These are phyloP conservation scores for Persicaria tinctoria DNA, from an alignment of 148 eudicot genomes.

Conservation along the genomic window DNA sequence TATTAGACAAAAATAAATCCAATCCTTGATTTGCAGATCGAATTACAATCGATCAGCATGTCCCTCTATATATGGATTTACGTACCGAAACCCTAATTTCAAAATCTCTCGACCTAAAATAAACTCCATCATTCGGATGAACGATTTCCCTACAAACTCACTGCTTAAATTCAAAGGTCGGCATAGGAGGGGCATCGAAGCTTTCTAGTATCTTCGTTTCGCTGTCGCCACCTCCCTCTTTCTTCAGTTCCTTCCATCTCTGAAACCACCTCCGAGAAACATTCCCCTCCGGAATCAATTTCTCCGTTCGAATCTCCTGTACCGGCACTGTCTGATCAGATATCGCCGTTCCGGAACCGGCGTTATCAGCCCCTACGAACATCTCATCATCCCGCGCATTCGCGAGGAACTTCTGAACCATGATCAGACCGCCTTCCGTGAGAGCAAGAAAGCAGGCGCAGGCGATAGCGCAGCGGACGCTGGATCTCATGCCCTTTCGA, in stretches of 20 bases:
- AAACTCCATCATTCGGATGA: neutral
- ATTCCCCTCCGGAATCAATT: neutral
- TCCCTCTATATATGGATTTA: no score
- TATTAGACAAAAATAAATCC: no score
- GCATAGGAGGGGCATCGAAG: slow-evolving; percentile 31
- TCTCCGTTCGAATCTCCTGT: no score
- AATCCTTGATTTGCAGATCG: no score
- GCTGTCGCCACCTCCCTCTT: neutral
- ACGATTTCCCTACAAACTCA: neutral
- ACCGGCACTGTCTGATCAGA: no score
- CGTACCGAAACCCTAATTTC: no score
- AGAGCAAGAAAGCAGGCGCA: slow-evolving; percentile 47
- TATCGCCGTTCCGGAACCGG: neutral
- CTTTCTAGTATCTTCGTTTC: slow-evolving; percentile 59
- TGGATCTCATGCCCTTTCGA: slow-evolving; percentile 42
- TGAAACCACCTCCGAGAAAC: neutral
- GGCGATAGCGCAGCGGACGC: slow-evolving; percentile 31
- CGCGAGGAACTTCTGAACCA: slow-evolving; percentile 33
- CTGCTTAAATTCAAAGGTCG: neutral
- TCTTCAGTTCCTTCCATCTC: neutral
- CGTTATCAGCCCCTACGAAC: slow-evolving; percentile 29
- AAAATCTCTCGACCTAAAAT: no score
- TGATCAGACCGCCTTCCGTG: slow-evolving; percentile 60
- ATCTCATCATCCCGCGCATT: slow-evolving; percentile 27
- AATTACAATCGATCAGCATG: no score